Base-by-base conservation (phyloP, 441 rosid species). In the Pelargonium myrrhifolium region DNA sequence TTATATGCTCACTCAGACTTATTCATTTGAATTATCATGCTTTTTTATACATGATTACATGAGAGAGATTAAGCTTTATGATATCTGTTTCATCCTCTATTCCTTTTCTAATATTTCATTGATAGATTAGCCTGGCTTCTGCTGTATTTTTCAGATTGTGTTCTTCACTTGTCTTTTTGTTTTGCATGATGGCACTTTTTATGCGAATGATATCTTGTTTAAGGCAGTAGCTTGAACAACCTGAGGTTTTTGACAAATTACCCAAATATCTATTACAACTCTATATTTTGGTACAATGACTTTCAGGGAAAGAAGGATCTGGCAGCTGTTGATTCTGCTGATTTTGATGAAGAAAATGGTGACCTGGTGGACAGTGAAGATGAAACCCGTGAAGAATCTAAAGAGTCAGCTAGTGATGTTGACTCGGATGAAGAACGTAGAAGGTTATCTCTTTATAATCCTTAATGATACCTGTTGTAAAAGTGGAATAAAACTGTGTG, bases 341-440 rank as follows among this genome's bases (percentile, higher is more conserved):
- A 84, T 73, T 76, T 74, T 71, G 87, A 79, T 68, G 85, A 76
- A 62, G 80, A 81, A 47, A 66, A 79, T 74, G 82, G 24, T 59
- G 77, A 79, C 14, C 43, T 72, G 12, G 56, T 53, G 42, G 87
- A 78, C 65, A 82, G 83, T 76, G 93, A 89, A 53, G 75, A 80
- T 65, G 96, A 87, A 72, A 64, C 35, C 60, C 62, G 18, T 49
- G 77, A 73, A 62, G 82, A 59, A 68, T 65, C 67, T 61, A 53
- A 77, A 67, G 90, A 83, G 26, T 79, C 84, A 28, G 71, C 85
- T 63, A 84, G 88, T 75, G 92, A 81, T 76, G 5, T 82, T 3
- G 99, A 93, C 76, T 86, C 96, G 64, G 97, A 93, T 64, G 95
- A 85, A 71, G 95, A 93, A 66, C 87, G 85, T 40, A 77, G 74